These are phyloP conservation scores for Yamadazyma philogaea DNA, from an alignment of 805 yeast genomes.

Conservation along the genomic window DNA sequence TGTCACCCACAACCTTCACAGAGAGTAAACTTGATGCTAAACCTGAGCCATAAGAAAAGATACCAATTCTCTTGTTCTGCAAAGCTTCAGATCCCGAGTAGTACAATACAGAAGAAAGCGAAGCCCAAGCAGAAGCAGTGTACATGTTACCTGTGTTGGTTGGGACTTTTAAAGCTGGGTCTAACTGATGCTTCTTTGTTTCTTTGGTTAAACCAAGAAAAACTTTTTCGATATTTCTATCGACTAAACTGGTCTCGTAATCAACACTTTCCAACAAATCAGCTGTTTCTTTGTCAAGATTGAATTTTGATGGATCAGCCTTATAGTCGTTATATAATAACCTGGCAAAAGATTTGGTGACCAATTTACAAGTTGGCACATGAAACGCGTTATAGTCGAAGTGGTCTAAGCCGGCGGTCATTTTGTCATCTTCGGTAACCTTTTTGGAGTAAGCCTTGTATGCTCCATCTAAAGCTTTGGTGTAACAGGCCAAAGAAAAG, in stretches of 20 bases:
- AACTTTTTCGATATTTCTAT: slow-evolving; percentile 78
- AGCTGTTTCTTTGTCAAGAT: slow-evolving; percentile 48
- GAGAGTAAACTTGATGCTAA: slow-evolving; percentile 89
- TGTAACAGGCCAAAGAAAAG: slow-evolving; percentile 89
- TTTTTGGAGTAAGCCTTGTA: slow-evolving; percentile 80
- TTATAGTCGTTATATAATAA: slow-evolving; percentile 83
- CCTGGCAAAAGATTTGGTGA: slow-evolving; percentile 89
- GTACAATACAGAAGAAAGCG: slow-evolving; percentile 76
- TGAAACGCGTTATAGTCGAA: slow-evolving; percentile 97
- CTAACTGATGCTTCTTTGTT: slow-evolving; percentile 61
- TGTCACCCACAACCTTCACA: slow-evolving; percentile 76
- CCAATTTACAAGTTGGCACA: slow-evolving; percentile 96
- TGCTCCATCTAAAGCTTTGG: slow-evolving; percentile 85
- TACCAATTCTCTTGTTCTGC: slow-evolving; percentile 80
- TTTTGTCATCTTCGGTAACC: slow-evolving; percentile 45
- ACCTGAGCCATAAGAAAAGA: slow-evolving; percentile 98
- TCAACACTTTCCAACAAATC: slow-evolving; percentile 49
- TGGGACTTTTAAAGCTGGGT: slow-evolving; percentile 80
- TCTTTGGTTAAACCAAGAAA: slow-evolving; percentile 78
- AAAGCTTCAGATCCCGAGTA: slow-evolving; percentile 71
- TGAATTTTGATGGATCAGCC: slow-evolving; percentile 61
- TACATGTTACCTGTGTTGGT: slow-evolving; percentile 98
- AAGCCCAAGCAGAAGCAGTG: slow-evolving; percentile 89
- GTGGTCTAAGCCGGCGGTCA: slow-evolving; percentile 61
- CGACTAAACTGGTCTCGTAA: slow-evolving; percentile 76